A percentile compares a stretch with the other conserved stretches of the same genome.
These are phyloP conservation scores for Anthostomella pinea DNA, from an alignment of 2,329 filamentous ascomycete species.

Conservation along the genomic window DNA sequence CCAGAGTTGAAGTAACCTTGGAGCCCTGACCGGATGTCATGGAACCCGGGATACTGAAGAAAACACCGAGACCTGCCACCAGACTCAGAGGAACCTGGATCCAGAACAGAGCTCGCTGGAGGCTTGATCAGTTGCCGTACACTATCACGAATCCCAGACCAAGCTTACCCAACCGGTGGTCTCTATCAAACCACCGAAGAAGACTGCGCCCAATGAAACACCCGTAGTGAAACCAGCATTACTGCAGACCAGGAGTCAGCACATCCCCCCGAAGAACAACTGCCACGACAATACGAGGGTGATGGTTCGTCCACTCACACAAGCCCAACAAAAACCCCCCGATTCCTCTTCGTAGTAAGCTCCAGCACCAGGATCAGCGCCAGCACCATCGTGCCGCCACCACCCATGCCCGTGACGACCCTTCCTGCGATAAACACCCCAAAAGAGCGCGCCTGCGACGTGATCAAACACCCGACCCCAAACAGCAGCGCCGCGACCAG, in stretches of 20 bases:
- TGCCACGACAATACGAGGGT: too few relatives aligned
- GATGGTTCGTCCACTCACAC: slow-evolving; percentile 42
- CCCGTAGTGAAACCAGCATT: slow-evolving; percentile 72
- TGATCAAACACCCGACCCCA: slow-evolving; percentile 61
- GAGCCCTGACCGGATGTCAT: slow-evolving; percentile 32
- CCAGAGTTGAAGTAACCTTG: slow-evolving; percentile 38
- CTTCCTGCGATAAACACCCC: slow-evolving; percentile 66
- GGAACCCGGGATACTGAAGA: slow-evolving; percentile 60
- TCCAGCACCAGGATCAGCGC: slow-evolving; percentile 76
- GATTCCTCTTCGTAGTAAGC: slow-evolving; percentile 61
- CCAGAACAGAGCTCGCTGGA: slow-evolving; percentile 67
- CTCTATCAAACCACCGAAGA: slow-evolving; percentile 64
- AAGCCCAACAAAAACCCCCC: slow-evolving; percentile 72
- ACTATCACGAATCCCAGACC: too few relatives aligned
- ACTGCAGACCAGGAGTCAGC: slow-evolving; percentile 10
- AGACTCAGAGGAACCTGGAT: slow-evolving; percentile 65
- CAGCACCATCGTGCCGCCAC: slow-evolving; percentile 69
- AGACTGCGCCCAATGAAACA: slow-evolving; percentile 67
- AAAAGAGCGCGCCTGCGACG: slow-evolving; percentile 58
- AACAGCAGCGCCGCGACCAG: slow-evolving; percentile 58
- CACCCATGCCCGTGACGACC: slow-evolving; percentile 65
- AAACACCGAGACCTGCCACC: slow-evolving; percentile 59
- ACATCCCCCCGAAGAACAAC: too few relatives aligned
- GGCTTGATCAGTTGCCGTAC: slow-evolving; percentile 11
- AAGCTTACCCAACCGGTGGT: slow-evolving; percentile 65